These are phyloP conservation scores for Chrysoporthe cubensis DNA, from an alignment of 2,329 filamentous ascomycete species.

Conservation along the genomic window DNA sequence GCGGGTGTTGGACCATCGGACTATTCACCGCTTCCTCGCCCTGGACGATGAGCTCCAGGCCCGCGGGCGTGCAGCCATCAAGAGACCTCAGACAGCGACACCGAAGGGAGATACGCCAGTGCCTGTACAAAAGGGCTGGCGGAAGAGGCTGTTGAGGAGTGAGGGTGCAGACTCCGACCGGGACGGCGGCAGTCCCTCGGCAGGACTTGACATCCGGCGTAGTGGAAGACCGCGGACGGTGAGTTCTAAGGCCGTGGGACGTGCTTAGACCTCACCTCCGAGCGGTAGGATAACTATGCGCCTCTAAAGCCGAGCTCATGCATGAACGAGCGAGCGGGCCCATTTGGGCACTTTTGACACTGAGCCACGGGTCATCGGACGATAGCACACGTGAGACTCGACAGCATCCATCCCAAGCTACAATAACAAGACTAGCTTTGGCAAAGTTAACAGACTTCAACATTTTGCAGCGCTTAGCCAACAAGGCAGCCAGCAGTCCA, in stretches of 20 bases:
- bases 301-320: background rate
- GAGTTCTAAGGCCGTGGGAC: constrained; percentile 18
- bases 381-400: background rate
- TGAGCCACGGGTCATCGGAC: background rate
- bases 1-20: constrained; percentile 81
- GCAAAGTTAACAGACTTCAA: background rate
- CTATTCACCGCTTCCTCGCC: constrained; percentile 80
- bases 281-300: background rate
- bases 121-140: constrained; percentile 6
- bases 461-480: background rate
- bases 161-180: background rate
- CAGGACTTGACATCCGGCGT: constrained; percentile 18
- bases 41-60: constrained; percentile 67
- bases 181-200: background rate
- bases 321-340: background rate
- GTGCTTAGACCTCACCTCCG: background rate
- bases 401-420: background rate
- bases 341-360: too few relatives aligned
- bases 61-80: constrained; percentile 43
- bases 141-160: constrained; percentile 2
- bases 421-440: background rate
- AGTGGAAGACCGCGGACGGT: constrained; percentile 22
- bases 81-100: constrained; percentile 18
- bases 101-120: constrained; percentile 14
- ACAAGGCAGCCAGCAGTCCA: background rate